Base-by-base conservation (phyloP, 2,329 filamentous ascomycete species). In the Monosporascus cannonballus region DNA sequence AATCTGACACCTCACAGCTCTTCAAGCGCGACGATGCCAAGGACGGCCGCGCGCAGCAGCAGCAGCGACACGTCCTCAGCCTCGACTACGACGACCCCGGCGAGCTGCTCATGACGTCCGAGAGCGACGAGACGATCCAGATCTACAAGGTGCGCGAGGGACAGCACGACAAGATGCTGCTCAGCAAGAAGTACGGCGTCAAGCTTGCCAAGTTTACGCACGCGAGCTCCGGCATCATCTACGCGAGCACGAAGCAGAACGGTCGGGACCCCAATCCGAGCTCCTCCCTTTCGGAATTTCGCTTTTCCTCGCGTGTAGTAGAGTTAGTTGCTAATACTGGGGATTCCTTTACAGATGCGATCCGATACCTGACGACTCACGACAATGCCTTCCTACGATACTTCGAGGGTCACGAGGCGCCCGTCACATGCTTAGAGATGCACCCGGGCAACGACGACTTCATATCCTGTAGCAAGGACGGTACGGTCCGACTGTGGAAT, bases 351-450 rank as follows among this genome's bases (percentile, higher is more conserved):
- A 51, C 53, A 86, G 87, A 93, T 75, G 91, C 84, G 64, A 95
- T 88, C 60, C 86, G 85, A 67, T 96, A 88, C 73, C 87, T 91
- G 56, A 95, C 83, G 52, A 96, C 87, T 14, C 94, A 99, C 71
- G 94, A 97, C 70, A 96, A 97, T 73, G 89, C 87, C 54, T 99
- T 96, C 70, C 89, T 97, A 56, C 88, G 94, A 57, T 99, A 99
- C 72, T 99, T 97, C 68, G 86, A 89, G 56, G 94, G 93, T 48
- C 94, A 99, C 70, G 87, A 89, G 42, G 86, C 82, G 54, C 79
- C 85, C 51, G 94, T 99, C 37, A 97, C 93, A 18, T 87, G 81
- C 55, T 79, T 99, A 27, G 77, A 87, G 1, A 80, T 97, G 57
- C 93, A 92, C 59, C 94, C 94, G 0, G 88, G 90, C 47, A 84